These are phyloP conservation scores for Diaporthe humulicola DNA, from an alignment of 2,329 filamentous ascomycete genomes.

Conservation along the genomic window DNA sequence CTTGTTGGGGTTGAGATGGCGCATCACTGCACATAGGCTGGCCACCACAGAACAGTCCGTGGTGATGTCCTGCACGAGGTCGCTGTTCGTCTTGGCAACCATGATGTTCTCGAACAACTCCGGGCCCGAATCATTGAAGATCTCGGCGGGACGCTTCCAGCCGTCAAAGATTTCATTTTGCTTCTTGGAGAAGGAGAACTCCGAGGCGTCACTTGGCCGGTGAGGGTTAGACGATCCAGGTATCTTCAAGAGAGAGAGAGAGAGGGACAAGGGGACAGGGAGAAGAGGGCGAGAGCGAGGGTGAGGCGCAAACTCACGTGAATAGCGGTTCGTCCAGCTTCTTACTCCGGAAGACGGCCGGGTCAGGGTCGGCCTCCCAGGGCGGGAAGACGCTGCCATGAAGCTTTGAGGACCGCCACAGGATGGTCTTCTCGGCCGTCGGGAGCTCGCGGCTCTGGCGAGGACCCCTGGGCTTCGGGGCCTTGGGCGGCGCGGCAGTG, in stretches of 20 bases:
- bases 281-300: not conserved
- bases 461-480: constrained; percentile 47
- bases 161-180: constrained; percentile 83
- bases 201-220: constrained; percentile 73
- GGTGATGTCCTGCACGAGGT: constrained; percentile 94
- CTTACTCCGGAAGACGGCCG: constrained; percentile 71
- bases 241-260: constrained; percentile 12
- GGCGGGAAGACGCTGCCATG: constrained; percentile 88
- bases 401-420: constrained; percentile 82
- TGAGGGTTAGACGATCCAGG: constrained; percentile 35
- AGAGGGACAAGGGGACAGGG: not conserved
- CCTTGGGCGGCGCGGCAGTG: constrained; percentile 42
- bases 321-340: constrained; percentile 66
- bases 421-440: constrained; percentile 80
- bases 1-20: constrained; percentile 73
- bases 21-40: constrained; percentile 86
- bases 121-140: constrained; percentile 60
- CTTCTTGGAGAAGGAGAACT: constrained; percentile 78
- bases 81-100: constrained; percentile 67
- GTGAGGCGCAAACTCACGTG: constrained; percentile 62
- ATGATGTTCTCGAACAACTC: constrained; percentile 40
- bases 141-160: constrained; percentile 84
- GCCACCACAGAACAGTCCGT: constrained; percentile 98
- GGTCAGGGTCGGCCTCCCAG: constrained; percentile 77
- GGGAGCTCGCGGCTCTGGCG: constrained; percentile 71